Evolutionary conservation across 805 yeast genomes (phyloP), one percentile per base, ranked within the genome.

Genomic region (Kodamaea nitidulidarum): DNA sequence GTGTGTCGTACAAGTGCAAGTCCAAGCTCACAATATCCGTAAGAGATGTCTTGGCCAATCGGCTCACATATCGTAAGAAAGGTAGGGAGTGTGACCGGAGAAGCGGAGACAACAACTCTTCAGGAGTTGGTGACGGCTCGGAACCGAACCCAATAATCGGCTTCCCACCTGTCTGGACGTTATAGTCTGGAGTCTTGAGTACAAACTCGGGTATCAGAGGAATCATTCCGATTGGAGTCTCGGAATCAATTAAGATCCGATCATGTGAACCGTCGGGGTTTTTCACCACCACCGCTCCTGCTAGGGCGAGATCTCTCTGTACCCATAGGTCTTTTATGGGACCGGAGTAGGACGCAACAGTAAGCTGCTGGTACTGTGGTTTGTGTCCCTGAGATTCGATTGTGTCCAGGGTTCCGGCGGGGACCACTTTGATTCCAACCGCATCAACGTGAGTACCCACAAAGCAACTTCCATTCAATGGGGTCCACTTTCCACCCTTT

Each of bases 341-440:
- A 2, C 71, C 70, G 2, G 70, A 63, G 41, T 68, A 68, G 5
- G 64, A 61, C 7, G 71, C 70, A 10, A 67, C 71, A 1, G 71
- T 71, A 22, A 68, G 50, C 15, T 58, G 38, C 14, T 63, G 60
- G 44, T 64, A 68, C 4, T 70, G 22, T 8, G 22, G 22, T 5
- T 5, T 20, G 22, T 20, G 22, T 20, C 5, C 22, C 5, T 20
- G 22, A 20, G 22, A 20, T 20, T 20, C 70, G 27, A 51, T 54
- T 18, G 43, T 39, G 2, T 58, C 55, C 45, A 41, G 45, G 1
- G 5, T 5, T 20, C 42, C 43, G 7, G 32, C 20, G 1, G 70
- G 67, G 38, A 63, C 62, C n/a, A 65, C 47, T 30, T 60, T 60
- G 20, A 58, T 58, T 1, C 69, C 58, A 21, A 68, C 52, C 1